Evolutionary conservation across 2,329 filamentous ascomycete genomes (phyloP), one percentile per base, ranked within the genome.

Genomic region (Talaromyces sp.): DNA sequence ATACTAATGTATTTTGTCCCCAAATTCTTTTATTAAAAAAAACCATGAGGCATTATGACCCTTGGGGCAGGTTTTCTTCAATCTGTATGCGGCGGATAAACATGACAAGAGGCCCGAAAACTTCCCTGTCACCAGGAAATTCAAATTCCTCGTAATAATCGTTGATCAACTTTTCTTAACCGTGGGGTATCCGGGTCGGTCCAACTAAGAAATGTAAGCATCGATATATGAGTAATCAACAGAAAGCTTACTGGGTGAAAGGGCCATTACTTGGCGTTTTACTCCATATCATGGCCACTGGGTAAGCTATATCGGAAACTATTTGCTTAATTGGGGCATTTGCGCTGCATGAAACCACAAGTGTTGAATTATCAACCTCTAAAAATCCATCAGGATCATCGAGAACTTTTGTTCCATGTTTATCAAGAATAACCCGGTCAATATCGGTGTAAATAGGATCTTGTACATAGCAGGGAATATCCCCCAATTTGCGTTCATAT

Each of bases 71-170:
- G 14, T 44, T 40, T 40, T 23, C 23, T 55, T 34, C 27, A 8
- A 30, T 78, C 76, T 1, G 87, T 88, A 42, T 92, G 77, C 75
- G 91, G 92, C 50, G 83, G 75, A 59, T 62, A 14, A 58, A 59
- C 28, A 59, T 51, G 28, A 18, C 36, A 62, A 59, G 56, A 14
- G 56, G 18, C 23, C 60, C 36, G 34, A 59, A 59, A 10, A 16
- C 40, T 14, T 54, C 18, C 27, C n/a, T 28, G 33, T 59, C 36
- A 47, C 56, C 56, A 16, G 36, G 5, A 50, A 59, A 59, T 31
- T 59, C 56, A 5, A 62, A 16, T 50, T 62, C 60, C n/a, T 62
- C 34, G 40, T 56, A 56, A 42, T 54, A 23, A 33, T 59, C 33
- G 18, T 56, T 30, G 12, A 62, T 18, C 8, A 62, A 23, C 27